Base-by-base conservation (phyloP, 2,329 filamentous ascomycete species). In the Fusarium setosum region DNA sequence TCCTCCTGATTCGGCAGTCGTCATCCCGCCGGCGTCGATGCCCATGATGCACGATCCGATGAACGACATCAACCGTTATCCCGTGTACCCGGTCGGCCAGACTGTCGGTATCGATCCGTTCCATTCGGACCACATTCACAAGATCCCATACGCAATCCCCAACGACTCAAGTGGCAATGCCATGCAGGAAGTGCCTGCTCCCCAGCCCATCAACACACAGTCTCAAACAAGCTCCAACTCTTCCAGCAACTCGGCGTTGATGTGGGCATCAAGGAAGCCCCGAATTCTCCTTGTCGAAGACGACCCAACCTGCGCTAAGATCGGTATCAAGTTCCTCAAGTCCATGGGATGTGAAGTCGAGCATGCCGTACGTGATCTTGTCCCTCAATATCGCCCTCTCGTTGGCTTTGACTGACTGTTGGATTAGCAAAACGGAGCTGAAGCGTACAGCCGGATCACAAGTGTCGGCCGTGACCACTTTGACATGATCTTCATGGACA, bases 81-180 rank as follows among this genome's bases (percentile, higher is more conserved):
- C 96, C 53, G 94, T 97, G 10, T 98, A 97, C 75, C 94, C 95
- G 0, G 93, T 97, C 15, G 94, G 94, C 17, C 89, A 94, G 67
- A 96, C 91, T 1, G 92, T 96, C 67, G 94, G 94, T 52, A 97
- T 97, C 68, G 94, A 97, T 74, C 94, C 95, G 2, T 96, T 97
- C 85, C 94, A 95, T 74, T 91, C 92, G 70, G 94, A 97, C 71
- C 94, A 97, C 74, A 93, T 97, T 74, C 89, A 95, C 80, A 97
- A 97, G 75, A 96, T 97, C 56, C 93, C 94, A 1, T 98, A 97
- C 74, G 79, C 93, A 87, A 78, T 82, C 15, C 84, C 92, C 4
- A 93, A 91, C 58, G 83, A 84, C 49, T 80, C 83, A 3, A 81
- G 75, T 42, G 68, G 64, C 29, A 70, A 69, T 38, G 61, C 67